These are phyloP conservation scores for Eucalyptus virginea DNA, from an alignment of 345 rosid genomes.

Conservation along the genomic window DNA sequence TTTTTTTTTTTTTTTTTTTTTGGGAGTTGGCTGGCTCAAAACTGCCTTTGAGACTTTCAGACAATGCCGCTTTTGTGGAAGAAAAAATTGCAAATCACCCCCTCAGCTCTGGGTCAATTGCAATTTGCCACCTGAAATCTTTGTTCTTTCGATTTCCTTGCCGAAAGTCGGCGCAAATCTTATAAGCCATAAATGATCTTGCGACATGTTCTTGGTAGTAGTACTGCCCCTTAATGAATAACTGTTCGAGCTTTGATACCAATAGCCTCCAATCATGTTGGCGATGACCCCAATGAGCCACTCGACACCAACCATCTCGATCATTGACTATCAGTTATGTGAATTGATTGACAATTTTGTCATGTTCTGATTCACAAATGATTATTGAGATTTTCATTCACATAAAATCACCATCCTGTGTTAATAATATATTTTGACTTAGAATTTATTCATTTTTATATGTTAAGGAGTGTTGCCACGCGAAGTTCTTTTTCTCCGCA, in stretches of 20 bases:
- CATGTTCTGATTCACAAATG: neutral
- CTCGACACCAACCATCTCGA: rapidly evolving
- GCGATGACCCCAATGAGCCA: neutral
- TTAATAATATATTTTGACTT: neutral
- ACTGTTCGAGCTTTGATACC: neutral
- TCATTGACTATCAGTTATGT: neutral
- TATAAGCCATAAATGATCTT: neutral
- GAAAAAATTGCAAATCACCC: neutral
- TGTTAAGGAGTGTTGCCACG: neutral
- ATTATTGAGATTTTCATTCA: rapidly evolving
- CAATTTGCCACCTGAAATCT: neutral
- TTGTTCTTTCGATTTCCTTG: neutral
- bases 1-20: neutral
- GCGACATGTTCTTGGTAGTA: neutral
- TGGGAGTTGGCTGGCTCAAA: neutral
- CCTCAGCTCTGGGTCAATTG: neutral
- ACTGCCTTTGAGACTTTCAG: neutral
- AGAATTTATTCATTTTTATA: neutral
- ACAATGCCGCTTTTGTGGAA: neutral
- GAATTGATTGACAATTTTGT: neutral
- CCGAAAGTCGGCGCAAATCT: neutral
- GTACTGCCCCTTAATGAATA: neutral
- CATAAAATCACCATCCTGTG: rapidly evolving
- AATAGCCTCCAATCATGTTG: neutral
- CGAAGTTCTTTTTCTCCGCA: neutral